phyloP scores from a whole-genome alignment of 495 filamentous ascomycete genomes.

The Hypoxylon trugodes region DNA sequence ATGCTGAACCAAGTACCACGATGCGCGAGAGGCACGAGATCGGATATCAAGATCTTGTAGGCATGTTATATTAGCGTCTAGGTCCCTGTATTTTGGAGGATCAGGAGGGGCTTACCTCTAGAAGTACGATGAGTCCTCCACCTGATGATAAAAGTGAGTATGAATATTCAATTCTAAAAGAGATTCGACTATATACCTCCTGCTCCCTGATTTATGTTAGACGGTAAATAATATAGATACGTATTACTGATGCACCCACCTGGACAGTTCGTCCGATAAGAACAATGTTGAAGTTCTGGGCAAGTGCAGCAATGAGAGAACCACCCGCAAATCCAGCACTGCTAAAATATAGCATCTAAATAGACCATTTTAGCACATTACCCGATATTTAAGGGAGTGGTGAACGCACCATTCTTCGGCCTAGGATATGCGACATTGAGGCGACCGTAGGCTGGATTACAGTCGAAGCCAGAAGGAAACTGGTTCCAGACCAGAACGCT shows the following conservation, averaged over 20 bases:
- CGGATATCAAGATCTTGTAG: slow-evolving; percentile 62
- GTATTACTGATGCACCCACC: background rate
- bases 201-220: slow-evolving; percentile 55
- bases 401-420: slow-evolving; percentile 41
- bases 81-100: no score
- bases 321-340: slow-evolving; percentile 65
- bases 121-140: slow-evolving; percentile 70
- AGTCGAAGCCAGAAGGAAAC: slow-evolving; percentile 61
- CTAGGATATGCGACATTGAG: slow-evolving; percentile 63
- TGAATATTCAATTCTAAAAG: background rate
- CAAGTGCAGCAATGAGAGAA: slow-evolving; percentile 65
- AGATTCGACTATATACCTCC: slow-evolving; percentile 45
- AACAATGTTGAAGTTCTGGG: slow-evolving; percentile 66
- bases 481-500: slow-evolving; percentile 67
- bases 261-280: slow-evolving; percentile 73
- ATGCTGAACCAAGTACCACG: slow-evolving; percentile 58
- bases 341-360: slow-evolving; percentile 57
- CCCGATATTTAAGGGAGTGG: no score
- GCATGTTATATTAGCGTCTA: background rate
- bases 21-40: slow-evolving; percentile 64
- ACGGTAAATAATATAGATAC: no score
- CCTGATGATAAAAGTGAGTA: slow-evolving; percentile 46
- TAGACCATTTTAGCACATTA: background rate
- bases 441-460: slow-evolving; percentile 62
- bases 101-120: no score